Evolutionary conservation across 2,329 filamentous ascomycete species (phyloP).

Genomic region (Coniella vitis): DNA sequence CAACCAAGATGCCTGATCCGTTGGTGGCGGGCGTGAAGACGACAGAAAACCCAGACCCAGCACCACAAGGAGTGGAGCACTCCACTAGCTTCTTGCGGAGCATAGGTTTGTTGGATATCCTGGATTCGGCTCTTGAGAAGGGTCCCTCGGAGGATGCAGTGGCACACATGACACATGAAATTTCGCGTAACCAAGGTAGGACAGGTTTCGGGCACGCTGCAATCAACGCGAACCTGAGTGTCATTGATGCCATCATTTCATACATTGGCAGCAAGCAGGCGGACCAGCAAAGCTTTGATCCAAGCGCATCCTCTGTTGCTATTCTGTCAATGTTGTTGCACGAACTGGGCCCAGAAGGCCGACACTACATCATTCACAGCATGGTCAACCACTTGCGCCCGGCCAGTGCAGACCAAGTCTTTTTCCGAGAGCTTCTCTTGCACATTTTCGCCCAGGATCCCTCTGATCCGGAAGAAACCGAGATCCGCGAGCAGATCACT

Average conservation of each 20-base stretch:
- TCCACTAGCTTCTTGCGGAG: slow-evolving; percentile 47
- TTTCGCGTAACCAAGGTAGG: slow-evolving; percentile 52
- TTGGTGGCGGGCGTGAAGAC: slow-evolving; percentile 65
- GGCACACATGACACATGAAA: slow-evolving; percentile 67
- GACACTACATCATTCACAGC: slow-evolving; percentile 77
- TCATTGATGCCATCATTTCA: slow-evolving; percentile 78
- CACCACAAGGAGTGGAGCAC: slow-evolving; percentile 61
- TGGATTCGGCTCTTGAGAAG: slow-evolving; percentile 51
- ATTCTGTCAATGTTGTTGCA: slow-evolving; percentile 71
- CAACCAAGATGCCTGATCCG: slow-evolving; percentile 66
- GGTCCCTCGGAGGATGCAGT: slow-evolving; percentile 66
- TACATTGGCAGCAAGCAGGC: slow-evolving; percentile 67
- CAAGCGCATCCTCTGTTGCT: slow-evolving; percentile 59
- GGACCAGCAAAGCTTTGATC: slow-evolving; percentile 56
- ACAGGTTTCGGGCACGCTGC: slow-evolving; percentile 61
- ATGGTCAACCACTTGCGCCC: slow-evolving; percentile 90
- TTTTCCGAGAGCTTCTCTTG: slow-evolving; percentile 80
- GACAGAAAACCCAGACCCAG: slow-evolving; percentile 67
- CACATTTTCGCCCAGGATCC: slow-evolving; percentile 76
- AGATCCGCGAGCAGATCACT: slow-evolving; percentile 85
- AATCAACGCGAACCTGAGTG: slow-evolving; percentile 59
- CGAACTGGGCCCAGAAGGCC: slow-evolving; percentile 66
- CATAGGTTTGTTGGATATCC: slow-evolving; percentile 50
- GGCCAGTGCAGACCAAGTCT: slow-evolving; percentile 83
- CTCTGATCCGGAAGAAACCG: slow-evolving; percentile 66